Conservation (phyloP, 345 rosid genomes). For the Fremontodendron californicum region DNA sequence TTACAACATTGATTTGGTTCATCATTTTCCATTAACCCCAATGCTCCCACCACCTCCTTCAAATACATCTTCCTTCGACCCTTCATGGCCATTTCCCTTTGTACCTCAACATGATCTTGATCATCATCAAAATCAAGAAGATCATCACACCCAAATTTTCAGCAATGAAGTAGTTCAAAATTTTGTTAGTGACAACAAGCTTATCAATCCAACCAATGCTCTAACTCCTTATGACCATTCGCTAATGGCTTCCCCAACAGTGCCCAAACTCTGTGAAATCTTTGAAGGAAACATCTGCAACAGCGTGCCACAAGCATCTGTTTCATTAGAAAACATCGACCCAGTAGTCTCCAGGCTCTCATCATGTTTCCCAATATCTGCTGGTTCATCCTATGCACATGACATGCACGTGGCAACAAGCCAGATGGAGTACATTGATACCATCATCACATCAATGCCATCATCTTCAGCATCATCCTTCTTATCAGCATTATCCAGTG, state of each 20-base stretch:
- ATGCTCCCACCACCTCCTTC: conserved; percentile 8
- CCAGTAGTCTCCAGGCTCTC: conserved; percentile 28
- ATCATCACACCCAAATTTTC: conserved; percentile 22
- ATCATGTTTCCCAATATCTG: conserved; percentile 23
- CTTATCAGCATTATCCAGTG: conserved; percentile 35
- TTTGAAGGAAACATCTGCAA: conserved; percentile 34
- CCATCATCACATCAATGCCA: conserved; percentile 47
- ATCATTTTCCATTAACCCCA: conserved; percentile 15
- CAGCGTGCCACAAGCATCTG: conserved; percentile 23
- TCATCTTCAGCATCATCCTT: conserved; percentile 36
- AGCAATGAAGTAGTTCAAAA: conserved; percentile 5
- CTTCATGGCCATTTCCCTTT: conserved; percentile 26
- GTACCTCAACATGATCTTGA: conserved; percentile 21
- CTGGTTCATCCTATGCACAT: conserved; percentile 19
- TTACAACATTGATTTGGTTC: conserved; percentile 23
- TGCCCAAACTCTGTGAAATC: conserved; percentile 54
- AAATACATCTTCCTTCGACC: conserved; percentile 18
- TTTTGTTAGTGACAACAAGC: conserved; percentile 10
- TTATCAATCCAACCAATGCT: conserved; percentile 22
- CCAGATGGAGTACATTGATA: conserved; percentile 52
- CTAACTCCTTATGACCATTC: conserved; percentile 26
- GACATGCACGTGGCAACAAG: conserved; percentile 20
- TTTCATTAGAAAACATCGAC: conserved; percentile 14
- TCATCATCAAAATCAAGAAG: conserved; percentile 12
- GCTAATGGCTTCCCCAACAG: conserved; percentile 17